A percentile compares a stretch with the other conserved stretches of the same genome.
phyloP scores from a whole-genome alignment of 2,329 filamentous ascomycete genomes.

The Nigrospora oryzae region DNA sequence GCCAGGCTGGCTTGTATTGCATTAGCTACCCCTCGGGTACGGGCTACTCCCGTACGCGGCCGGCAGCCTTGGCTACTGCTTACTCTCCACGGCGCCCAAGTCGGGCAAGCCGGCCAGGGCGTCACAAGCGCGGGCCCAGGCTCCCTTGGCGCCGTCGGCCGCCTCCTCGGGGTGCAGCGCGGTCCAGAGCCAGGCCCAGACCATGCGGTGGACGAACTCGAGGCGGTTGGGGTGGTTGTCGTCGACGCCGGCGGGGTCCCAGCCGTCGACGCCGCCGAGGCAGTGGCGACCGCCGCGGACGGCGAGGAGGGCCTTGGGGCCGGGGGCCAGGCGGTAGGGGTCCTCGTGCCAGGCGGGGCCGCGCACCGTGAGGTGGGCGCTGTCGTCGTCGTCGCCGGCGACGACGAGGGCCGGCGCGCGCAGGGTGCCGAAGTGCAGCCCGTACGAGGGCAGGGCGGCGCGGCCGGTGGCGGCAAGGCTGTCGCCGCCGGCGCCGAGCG shows the following conservation, averaged over 20 bases:
- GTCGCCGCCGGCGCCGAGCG: conserved; percentile 19
- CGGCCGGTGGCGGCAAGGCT: conserved; percentile 19
- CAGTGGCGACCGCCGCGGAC: conserved; percentile 23
- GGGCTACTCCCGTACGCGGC: too few species aligned
- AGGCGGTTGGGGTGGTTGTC: conserved; percentile 26
- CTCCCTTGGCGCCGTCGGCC: conserved; percentile 13
- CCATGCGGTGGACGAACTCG: conserved; percentile 24
- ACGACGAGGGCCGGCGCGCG: conserved; percentile 26
- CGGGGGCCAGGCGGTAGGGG: conserved; percentile 19
- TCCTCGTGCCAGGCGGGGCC: conserved; percentile 31
- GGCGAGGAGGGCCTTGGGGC: conserved; percentile 25
- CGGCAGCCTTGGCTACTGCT: conserved; percentile 3
- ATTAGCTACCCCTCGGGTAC: too few species aligned
- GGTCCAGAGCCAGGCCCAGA: conserved; percentile 27
- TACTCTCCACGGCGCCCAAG: conserved; percentile 20
- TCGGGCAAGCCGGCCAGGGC: conserved; percentile 14
- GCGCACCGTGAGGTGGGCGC: conserved; percentile 20
- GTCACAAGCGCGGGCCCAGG: conserved; percentile 20
- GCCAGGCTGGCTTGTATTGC: too few species aligned
- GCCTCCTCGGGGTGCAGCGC: conserved; percentile 15
- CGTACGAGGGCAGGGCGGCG: conserved; percentile 21
- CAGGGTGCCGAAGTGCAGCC: conserved; percentile 23
- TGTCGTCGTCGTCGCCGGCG: conserved; percentile 26
- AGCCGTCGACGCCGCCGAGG: conserved; percentile 28
- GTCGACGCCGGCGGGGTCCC: conserved; percentile 21